Base-by-base conservation (phyloP, 305 asterid genomes). In the Fraxinus ornus region DNA sequence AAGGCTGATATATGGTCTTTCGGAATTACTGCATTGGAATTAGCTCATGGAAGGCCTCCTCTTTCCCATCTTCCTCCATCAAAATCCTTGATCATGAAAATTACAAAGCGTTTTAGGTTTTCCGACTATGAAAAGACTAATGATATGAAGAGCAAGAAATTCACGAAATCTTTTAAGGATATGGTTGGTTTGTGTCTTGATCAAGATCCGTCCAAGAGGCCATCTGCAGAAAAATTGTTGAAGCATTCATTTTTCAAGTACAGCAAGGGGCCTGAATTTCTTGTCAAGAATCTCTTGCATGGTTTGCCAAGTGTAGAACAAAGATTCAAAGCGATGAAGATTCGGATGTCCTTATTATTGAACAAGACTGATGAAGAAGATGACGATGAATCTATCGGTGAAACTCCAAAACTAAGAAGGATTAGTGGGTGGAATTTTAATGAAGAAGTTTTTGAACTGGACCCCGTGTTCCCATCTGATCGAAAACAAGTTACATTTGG, bases 1-100 rank as follows among this genome's bases (percentile, higher is more conserved):
- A 95, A 93, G 87, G 97, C 98, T 4, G 97, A 95, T 84, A 93
- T 95, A 7, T 95, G 97, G 98, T 93, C 98, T 35, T 95, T 95
- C 35, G 98, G 96, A 17, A 94, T 94, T 0, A 92, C 96, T 8
- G 97, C 97, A 0, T 28, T 93, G 75, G 98, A 94, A 83, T 83
- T 94, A 80, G 98, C 98, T 10, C 95, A 92, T 79, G 97, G 97
- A 26, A 90, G 96, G 88, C 97, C 97, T 19, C 98, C 98, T 3
- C 78, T 93, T 0, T 94, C 98, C 7, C 92, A 92, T 52, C 92
- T 92, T 5, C 95, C 98, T 0, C 97, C 95, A 52, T 92, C 91
- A 0, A 91, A 95, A 70, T 94, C 97, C 0, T 66, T 94, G 90
- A 71, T 91, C 82, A 90, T 94, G 94, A 94, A 92, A 82, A 85